Conservation (phyloP, 1,284 basidiomycete genomes). For the Tylopilus sp. region DNA sequence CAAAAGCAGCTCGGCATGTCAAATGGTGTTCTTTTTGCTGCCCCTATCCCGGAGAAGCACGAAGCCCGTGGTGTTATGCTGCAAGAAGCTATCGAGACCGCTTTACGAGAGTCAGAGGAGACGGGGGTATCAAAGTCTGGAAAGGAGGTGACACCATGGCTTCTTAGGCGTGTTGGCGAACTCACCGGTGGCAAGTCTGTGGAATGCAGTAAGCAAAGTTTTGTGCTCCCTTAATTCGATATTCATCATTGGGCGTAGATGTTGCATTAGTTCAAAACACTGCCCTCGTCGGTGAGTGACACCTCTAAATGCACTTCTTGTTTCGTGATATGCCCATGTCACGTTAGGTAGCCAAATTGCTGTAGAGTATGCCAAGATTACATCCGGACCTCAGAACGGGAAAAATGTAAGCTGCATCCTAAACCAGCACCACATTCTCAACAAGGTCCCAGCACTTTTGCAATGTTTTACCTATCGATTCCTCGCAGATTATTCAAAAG, state of each 20-base stretch:
- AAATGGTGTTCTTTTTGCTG: conserved; percentile 81
- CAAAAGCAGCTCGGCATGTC: conserved; percentile 64
- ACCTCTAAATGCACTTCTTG: not conserved
- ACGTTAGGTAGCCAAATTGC: conserved; percentile 75
- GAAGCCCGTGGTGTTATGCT: conserved; percentile 68
- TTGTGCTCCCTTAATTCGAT: not conserved
- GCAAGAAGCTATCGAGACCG: conserved; percentile 82
- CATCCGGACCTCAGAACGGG: conserved; percentile 14
- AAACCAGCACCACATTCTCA: not conserved
- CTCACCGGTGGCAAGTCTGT: conserved; percentile 78
- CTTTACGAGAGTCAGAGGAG: conserved; percentile 80
- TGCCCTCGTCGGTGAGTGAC: conserved; percentile 71
- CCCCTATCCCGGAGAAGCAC: conserved; percentile 84
- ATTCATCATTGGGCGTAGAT: conserved; percentile 48
- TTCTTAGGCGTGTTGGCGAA: conserved; percentile 82
- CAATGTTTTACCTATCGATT: not conserved
- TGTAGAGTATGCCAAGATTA: conserved; percentile 67
- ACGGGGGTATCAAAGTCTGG: conserved; percentile 81
- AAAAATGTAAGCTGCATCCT: conserved; percentile 21
- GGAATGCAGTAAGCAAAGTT: conserved; percentile 56
- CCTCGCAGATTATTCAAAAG: not conserved
- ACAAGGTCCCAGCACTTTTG: conserved; percentile 14
- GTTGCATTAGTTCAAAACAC: conserved; percentile 91
- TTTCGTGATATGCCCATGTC: not conserved
- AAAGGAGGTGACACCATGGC: conserved; percentile 95